Base-by-base conservation (phyloP, 345 rosid genomes). In the Microcos paniculata region DNA sequence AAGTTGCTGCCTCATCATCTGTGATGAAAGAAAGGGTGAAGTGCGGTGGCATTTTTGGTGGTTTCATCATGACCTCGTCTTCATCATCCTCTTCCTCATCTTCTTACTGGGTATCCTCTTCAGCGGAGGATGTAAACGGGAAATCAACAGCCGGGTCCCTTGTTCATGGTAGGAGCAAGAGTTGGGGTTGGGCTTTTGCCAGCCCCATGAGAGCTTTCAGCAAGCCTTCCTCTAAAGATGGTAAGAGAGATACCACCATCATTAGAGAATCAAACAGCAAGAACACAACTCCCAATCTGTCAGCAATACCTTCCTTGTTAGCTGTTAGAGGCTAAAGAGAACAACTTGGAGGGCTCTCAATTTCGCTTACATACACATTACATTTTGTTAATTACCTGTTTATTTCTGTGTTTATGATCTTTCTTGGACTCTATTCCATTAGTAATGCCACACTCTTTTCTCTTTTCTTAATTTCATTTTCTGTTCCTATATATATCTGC, bases 21-120 rank as follows among this genome's bases (percentile, higher is more conserved):
- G 78, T 84, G 0, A 85, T 92, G 68, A 91, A 94, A 71, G 96
- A 93, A 63, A 87, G 91, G 75, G 97, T 94, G 53, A 90, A 83
- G 59, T 96, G 99, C 74, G 97, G 97, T 26, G 98, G 99, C 55
- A 89, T 96, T 74, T 96, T 96, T 59, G 89, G 99, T 77, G 99
- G 99, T 82, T 96, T 96, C 73, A 87, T 84, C 69, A 88, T 91
- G 82, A 88, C 91, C 1, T 88, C 98, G 0, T 92, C 97, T 0
- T 92, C 97, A 0, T 90, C 94, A 0, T 92, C 95, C 0, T 91
- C 98, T 0, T 96, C 99, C 0, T 83, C 98, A 4, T 93, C 98
- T 0, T 86, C 93, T 24, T 87, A 90, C 52, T 90, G 93, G 91
- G 71, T 89, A 3, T 84, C 98, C 23, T 85, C 94, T 2, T 80